Evolutionary conservation across 176 grass and related monocot species (phyloP), one percentile per base, ranked within the genome.

Genomic region (Eremochloa ophiuroides): DNA sequence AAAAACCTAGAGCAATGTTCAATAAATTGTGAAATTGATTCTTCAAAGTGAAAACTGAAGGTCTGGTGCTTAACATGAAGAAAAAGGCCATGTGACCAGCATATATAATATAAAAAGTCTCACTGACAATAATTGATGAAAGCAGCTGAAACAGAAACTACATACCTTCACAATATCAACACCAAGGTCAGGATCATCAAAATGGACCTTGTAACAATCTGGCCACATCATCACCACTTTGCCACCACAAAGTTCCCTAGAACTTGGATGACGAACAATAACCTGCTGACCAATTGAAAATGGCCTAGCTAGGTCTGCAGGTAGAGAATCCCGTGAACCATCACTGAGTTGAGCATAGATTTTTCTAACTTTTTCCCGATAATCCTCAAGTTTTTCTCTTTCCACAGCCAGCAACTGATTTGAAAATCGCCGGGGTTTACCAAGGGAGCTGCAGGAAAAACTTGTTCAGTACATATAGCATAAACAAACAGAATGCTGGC

Each of bases 351-450:
- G 60, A 83, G 67, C 78, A 77, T 91, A 94, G 35, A 85, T 80
- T 29, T 77, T 82, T 38, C 92, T 87, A 72, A 91, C 92, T 39
- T 81, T 76, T 69, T 91, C 18, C 5, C 87, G 84, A 83, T 91
- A 91, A 62, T 80, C 55, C 56, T 89, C 81, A 82, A 94, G 73
- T 37, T 89, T 94, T 62, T 67, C 80, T 63, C 85, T 94, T 86
- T 94, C 92, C 84, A 47, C 81, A 30, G 15, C 63, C 44, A 94
- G 55, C 75, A 89, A 89, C 39, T 87, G 23, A 43, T 85, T 13
- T 37, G 89, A 94, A 79, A 94, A 82, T 13, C 89, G 87, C 3
- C 92, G 84, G 15, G 92, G 76, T 79, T 87, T 94, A 42, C 92
- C 92, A 87, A 94, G 92, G 75, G 89, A 94, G 82, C 92, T 94